These are phyloP conservation scores for Rhodotorula glutinis DNA, from an alignment of 1,284 basidiomycete genomes.

Conservation along the genomic window DNA sequence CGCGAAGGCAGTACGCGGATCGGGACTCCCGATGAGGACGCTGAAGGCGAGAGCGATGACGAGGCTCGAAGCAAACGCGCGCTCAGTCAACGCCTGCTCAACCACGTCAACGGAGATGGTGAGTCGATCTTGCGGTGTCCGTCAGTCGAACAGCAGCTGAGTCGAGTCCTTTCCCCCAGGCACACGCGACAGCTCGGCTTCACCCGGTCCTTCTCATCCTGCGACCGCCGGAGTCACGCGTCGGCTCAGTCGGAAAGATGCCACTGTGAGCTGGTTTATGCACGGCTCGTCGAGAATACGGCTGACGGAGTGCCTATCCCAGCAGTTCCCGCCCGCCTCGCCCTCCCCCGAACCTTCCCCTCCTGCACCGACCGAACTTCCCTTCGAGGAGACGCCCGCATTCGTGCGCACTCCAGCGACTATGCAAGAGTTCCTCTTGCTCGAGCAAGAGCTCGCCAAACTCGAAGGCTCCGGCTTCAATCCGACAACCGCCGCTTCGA, in stretches of 20 bases:
- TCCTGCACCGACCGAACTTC: constrained; percentile 21
- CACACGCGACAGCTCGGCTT: constrained; percentile 27
- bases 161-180: constrained; percentile 2
- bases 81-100: constrained; percentile 25
- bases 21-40: constrained; percentile 33
- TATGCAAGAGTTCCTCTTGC: constrained; percentile 55
- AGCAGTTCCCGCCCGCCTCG: constrained; percentile 15
- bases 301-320: background rate
- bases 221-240: constrained; percentile 15
- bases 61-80: constrained; percentile 26
- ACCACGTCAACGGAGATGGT: constrained; percentile 30
- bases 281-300: background rate
- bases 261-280: constrained; percentile 7
- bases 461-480: constrained; percentile 31
- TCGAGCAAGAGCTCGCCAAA: constrained; percentile 31
- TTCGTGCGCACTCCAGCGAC: constrained; percentile 71
- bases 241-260: constrained; percentile 17
- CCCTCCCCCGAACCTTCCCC: constrained; percentile 15
- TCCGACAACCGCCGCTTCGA: constrained; percentile 7
- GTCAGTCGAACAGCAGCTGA: background rate
- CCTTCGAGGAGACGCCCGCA: constrained; percentile 56
- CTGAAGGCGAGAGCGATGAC: constrained; percentile 37
- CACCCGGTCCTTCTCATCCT: constrained; percentile 19
- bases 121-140: background rate
- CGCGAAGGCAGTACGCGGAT: constrained; percentile 12